phyloP scores from a whole-genome alignment of 1,139 yeast species.

The Sugiyamaella castrensis region DNA sequence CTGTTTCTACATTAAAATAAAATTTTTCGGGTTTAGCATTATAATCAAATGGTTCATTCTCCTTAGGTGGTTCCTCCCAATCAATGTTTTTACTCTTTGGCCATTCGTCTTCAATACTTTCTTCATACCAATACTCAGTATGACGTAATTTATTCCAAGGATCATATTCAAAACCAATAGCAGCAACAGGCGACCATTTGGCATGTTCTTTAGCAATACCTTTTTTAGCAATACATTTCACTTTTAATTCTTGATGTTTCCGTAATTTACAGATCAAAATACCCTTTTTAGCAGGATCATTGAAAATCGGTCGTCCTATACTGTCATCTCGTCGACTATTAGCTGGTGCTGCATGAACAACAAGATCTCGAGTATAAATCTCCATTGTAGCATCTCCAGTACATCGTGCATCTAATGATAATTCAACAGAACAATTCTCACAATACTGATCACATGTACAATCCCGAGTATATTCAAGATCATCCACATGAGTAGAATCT shows the following conservation, averaged over 20 bases:
- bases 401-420: slow-evolving; percentile 82
- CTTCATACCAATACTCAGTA: slow-evolving; percentile 96
- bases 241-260: slow-evolving; percentile 84
- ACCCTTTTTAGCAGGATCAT: slow-evolving; percentile 76
- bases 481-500: slow-evolving; percentile 77
- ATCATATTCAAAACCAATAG: slow-evolving; percentile 96
- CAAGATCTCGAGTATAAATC: slow-evolving; percentile 82
- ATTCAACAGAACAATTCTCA: slow-evolving; percentile 86
- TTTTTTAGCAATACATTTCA: slow-evolving; percentile 93
- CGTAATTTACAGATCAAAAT: slow-evolving; percentile 86
- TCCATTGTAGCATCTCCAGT: slow-evolving; percentile 85
- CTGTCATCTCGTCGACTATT: slow-evolving; percentile 36
- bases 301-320: slow-evolving; percentile 76
- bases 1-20: slow-evolving; percentile 87
- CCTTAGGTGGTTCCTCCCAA: slow-evolving; percentile 94
- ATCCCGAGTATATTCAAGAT: slow-evolving; percentile 70
- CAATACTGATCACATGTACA: slow-evolving; percentile 98
- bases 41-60: slow-evolving; percentile 84
- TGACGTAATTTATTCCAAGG: slow-evolving; percentile 98
- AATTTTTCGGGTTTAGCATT: slow-evolving; percentile 75
- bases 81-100: slow-evolving; percentile 84
- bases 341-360: slow-evolving; percentile 46
- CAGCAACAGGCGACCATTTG: slow-evolving; percentile 96
- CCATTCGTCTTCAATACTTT: slow-evolving; percentile 87
- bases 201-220: slow-evolving; percentile 99